Evolutionary conservation across 2,329 filamentous ascomycete species (phyloP), one percentile per base, ranked within the genome.

Genomic region (Pyrenophora graminea): DNA sequence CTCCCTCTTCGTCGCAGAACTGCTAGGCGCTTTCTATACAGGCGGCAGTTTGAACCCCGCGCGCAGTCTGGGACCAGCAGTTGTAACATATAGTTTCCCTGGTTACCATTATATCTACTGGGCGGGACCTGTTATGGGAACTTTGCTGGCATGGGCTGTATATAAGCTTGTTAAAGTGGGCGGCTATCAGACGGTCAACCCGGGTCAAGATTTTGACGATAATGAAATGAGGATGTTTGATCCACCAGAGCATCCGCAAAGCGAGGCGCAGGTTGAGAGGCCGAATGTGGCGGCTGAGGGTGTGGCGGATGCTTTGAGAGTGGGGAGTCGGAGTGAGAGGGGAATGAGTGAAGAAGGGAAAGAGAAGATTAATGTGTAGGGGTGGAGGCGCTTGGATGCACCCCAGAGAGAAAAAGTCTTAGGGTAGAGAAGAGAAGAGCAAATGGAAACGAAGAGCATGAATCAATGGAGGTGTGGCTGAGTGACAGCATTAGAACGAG

Each of bases 1-100:
- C 2, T 78, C 87, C 0, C 79, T 91, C 45, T 90, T 91, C 69
- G 80, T 90, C 37, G 76, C 77, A 0, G 78, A 84, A 50, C 55
- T 84, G 42, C 72, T 77, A 3, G 80, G 72, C 13, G 74, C 77
- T 0, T 75, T 70, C 55, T 78, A 70, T 58, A 78, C 76, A 0
- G 76, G 76, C 7, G 76, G 76, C 4, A 72, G 67, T 10, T 45
- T 78, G 41, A 78, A 78, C 39, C 75, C 76, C 0, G 70, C 75
- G 0, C 57, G 76, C 0, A 69, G 62, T 13, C 76, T 78, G 25
- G 75, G 75, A 1, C 76, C 76, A 0, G 73, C 67, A 36, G 73
- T 77, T 0, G 69, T 74, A 0, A 74, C 70, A 0, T 50, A 56
- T 2, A 62, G 59, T 3, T 77, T 75, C 53, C 70, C 71, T 5